Evolutionary conservation across 2,329 filamentous ascomycete genomes (phyloP), one percentile per base, ranked within the genome.

Genomic region (Ophiostoma ulmi): DNA sequence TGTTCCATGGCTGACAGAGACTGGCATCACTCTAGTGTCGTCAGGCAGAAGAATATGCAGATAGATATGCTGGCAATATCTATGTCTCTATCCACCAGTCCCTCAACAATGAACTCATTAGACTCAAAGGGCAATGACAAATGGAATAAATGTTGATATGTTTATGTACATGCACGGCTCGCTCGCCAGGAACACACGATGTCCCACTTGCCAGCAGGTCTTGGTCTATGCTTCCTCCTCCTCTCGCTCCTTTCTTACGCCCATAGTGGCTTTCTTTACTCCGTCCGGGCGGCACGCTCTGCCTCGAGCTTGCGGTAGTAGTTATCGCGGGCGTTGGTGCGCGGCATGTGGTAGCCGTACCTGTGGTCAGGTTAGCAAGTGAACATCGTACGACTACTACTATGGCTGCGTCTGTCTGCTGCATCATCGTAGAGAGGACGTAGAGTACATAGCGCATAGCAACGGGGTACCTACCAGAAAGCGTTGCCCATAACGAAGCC

Each of bases 301-400:
- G 83, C 81, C 82, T 88, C 86, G 73, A 87, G 80, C 80, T 86
- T 82, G 80, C 79, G 79, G 82, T 88, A 88, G 83, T 82, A 84
- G 79, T 80, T 80, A 80, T 88, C 86, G 77, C 86, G 86, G 74
- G 81, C 82, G 77, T 83, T 78, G 77, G 84, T 87, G 79, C 86
- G 85, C 75, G 86, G 86, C 77, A 87, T 80, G 81, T 88, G 86
- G 82, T 78, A 88, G 78, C 86, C 86, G 83, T 88, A 86, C 86
- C 86, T 88, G 74, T 74, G 71, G 26, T 31, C 10, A 10, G 20
- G 61, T 74, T n/a, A 70, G 41, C 35, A 48, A 14, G 31, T 20
- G 11, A 26, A 41, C n/a, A n/a, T 31, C 26, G 26, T n/a, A 6
- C 17, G 44, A 6, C 48, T 8, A 20, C 10, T 44, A 14, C 5